These are phyloP conservation scores for Agastache rugosa DNA, from an alignment of 257 asterid species.

Conservation along the genomic window DNA sequence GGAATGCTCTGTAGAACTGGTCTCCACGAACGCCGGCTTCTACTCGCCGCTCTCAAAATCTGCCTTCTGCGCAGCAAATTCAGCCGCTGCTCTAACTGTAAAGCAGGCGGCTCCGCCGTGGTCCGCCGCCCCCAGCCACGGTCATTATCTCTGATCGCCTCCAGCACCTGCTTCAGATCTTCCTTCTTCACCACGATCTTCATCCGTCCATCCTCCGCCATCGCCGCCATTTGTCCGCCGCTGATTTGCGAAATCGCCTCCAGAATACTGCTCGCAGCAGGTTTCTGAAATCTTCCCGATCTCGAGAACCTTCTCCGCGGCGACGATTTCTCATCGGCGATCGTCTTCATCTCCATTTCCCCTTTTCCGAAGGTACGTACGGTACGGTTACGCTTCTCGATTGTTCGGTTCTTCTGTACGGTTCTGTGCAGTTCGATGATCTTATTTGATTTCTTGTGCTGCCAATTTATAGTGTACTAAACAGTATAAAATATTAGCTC, in stretches of 20 bases:
- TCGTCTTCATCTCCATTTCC: conserved; percentile 34
- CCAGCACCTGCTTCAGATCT: conserved; percentile 59
- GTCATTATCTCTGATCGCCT: conserved; percentile 45
- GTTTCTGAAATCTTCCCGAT: conserved; percentile 46
- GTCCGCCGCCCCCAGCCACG: conserved; percentile 33
- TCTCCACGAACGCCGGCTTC: conserved; percentile 46
- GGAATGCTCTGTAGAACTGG: conserved; percentile 69
- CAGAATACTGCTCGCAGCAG: conserved; percentile 39
- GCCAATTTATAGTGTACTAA: conserved; percentile 33
- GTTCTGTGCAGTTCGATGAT: conserved; percentile 31
- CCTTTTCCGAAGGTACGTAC: not conserved
- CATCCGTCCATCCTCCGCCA: conserved; percentile 46
- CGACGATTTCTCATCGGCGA: conserved; percentile 44
- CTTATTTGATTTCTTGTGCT: not conserved
- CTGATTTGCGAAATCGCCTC: conserved; percentile 50
- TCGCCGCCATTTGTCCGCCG: conserved; percentile 36
- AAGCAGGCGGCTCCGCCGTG: conserved; percentile 28
- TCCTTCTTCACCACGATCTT: conserved; percentile 64
- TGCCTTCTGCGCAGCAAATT: conserved; percentile 54
- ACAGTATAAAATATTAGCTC: not conserved
- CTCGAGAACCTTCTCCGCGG: conserved; percentile 38
- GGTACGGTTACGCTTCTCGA: not conserved
- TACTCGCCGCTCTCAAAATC: conserved; percentile 41
- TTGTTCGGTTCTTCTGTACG: conserved; percentile 9
- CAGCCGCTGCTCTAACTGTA: conserved; percentile 60